These are phyloP conservation scores for Aspergillus affinis DNA, from an alignment of 495 filamentous ascomycete genomes.

Conservation along the genomic window DNA sequence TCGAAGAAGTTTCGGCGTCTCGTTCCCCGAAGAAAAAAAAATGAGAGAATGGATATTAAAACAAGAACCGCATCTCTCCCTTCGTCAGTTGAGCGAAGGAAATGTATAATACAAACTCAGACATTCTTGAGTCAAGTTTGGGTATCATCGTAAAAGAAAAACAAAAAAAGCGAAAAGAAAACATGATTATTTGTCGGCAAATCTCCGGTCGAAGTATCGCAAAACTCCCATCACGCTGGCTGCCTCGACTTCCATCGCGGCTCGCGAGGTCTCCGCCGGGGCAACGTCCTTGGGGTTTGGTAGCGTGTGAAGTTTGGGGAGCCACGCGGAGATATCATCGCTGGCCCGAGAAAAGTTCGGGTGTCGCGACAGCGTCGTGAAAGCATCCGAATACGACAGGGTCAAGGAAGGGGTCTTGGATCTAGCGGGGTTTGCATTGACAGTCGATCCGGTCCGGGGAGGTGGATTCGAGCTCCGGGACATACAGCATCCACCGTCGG, in stretches of 20 bases:
- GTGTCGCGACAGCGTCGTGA: slow-evolving; percentile 77
- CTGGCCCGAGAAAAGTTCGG: slow-evolving; percentile 75
- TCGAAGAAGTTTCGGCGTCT: neutral
- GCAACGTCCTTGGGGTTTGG: slow-evolving; percentile 42
- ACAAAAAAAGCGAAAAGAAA: slow-evolving; percentile 17
- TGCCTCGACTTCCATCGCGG: slow-evolving; percentile 77
- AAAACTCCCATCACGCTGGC: slow-evolving; percentile 85
- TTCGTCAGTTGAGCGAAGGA: neutral
- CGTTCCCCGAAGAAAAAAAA: neutral
- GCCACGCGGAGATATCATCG: slow-evolving; percentile 71
- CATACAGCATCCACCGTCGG: slow-evolving; percentile 55
- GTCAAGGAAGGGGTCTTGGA: slow-evolving; percentile 36
- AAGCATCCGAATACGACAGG: slow-evolving; percentile 74
- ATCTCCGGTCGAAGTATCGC: slow-evolving; percentile 78
- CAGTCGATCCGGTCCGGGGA: slow-evolving; percentile 3
- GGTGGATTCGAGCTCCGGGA: slow-evolving; percentile 22
- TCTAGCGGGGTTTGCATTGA: slow-evolving; percentile 5
- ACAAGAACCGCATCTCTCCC: neutral
- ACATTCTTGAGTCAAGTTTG: slow-evolving; percentile 38
- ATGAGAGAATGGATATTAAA: neutral
- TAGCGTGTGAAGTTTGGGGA: slow-evolving; percentile 69
- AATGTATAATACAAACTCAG: slow-evolving; percentile 34
- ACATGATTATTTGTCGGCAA: slow-evolving; percentile 47
- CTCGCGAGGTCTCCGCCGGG: slow-evolving; percentile 34
- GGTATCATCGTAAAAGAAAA: slow-evolving; percentile 40